Conservation (phyloP, 1,284 basidiomycete species). For the Meira miltonrushii region DNA sequence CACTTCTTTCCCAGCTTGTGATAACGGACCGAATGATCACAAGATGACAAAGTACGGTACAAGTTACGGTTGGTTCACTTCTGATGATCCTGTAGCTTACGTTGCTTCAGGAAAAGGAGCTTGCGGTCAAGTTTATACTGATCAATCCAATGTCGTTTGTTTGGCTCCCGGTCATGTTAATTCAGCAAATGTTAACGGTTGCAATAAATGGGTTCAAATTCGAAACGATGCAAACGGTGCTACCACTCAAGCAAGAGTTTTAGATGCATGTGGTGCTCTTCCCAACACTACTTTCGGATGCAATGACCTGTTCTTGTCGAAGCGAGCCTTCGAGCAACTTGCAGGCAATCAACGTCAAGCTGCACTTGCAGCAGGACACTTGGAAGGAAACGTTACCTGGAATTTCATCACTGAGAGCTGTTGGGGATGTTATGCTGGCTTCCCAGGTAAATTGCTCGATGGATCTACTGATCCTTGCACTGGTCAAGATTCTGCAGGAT, state of each 20-base stretch:
- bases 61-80: neutral
- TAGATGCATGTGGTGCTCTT: constrained; percentile 10
- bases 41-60: neutral
- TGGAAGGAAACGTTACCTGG: neutral
- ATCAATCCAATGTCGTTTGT: constrained; percentile 5
- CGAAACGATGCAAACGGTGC: neutral
- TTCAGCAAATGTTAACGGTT: constrained; percentile 1
- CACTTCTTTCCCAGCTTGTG: constrained; percentile 1
- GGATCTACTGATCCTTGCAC: neutral
- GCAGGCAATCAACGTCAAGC: neutral
- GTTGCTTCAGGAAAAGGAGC: neutral
- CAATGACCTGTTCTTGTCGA: constrained; percentile 2
- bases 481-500: neutral
- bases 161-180: constrained; percentile 4
- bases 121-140: neutral
- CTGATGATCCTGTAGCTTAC: neutral
- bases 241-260: constrained; percentile 1
- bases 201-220: constrained; percentile 8
- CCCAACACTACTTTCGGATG: constrained; percentile 5
- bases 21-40: neutral
- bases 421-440: neutral
- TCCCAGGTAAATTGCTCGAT: neutral
- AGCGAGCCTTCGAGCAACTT: neutral
- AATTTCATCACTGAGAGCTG: neutral
- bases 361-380: neutral